Evolutionary conservation across 345 rosid genomes (phyloP).

Genomic region (Cardamine chenopodiifolia): DNA sequence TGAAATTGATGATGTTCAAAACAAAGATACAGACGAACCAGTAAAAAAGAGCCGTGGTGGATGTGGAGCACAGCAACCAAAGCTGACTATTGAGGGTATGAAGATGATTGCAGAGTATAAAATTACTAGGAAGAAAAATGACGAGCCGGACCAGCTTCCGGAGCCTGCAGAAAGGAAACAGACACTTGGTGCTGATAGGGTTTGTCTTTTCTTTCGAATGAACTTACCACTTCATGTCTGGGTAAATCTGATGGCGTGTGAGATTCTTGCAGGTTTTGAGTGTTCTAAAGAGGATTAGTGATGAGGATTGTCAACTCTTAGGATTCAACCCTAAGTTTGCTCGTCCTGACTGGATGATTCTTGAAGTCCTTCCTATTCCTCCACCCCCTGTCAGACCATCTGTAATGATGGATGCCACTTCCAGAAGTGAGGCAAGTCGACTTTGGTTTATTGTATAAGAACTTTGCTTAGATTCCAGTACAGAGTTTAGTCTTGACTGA

Average conservation of each 20-base stretch:
- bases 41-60: conserved; percentile 85
- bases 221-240: conserved; percentile 9
- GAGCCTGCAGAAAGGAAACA: conserved; percentile 96
- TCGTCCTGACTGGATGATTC: conserved; percentile 99
- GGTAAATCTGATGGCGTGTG: conserved; percentile 22
- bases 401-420: conserved; percentile 94
- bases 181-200: conserved; percentile 93
- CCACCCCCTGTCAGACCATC: conserved; percentile 99
- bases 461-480: conserved; percentile 2
- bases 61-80: conserved; percentile 93
- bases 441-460: neutral
- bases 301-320: conserved; percentile 79
- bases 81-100: conserved; percentile 92
- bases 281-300: conserved; percentile 94
- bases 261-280: conserved; percentile 65
- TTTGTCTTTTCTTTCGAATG: conserved; percentile 28
- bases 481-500: conserved; percentile 14
- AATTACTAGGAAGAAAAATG: conserved; percentile 69
- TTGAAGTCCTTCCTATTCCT: conserved; percentile 95
- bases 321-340: conserved; percentile 97
- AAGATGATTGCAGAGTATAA: conserved; percentile 94
- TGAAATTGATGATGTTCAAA: conserved; percentile 68
- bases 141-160: conserved; percentile 91
- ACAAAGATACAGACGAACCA: conserved; percentile 71
- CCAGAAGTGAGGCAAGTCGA: conserved; percentile 82